phyloP scores from a whole-genome alignment of 2,329 filamentous ascomycete species.

The Talaromyces albobiverticillius region DNA sequence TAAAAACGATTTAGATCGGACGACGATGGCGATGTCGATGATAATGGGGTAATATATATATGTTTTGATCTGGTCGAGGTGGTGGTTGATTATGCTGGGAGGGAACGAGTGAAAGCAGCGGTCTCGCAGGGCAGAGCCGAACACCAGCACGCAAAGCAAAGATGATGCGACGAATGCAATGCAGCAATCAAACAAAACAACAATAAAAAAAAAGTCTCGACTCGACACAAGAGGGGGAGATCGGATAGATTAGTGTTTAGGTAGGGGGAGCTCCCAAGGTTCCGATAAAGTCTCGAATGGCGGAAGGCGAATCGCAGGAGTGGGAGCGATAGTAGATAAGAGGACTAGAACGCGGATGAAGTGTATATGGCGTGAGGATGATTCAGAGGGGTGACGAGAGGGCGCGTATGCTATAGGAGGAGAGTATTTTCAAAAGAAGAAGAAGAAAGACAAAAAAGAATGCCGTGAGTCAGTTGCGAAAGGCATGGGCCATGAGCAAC shows the following conservation, averaged over 20 bases:
- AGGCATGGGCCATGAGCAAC: not conserved
- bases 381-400: conserved; percentile 3
- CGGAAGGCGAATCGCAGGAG: conserved; percentile 5
- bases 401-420: not conserved
- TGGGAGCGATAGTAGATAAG: conserved; percentile 7
- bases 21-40: not conserved
- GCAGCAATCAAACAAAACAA: not conserved
- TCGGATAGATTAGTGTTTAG: not conserved
- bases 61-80: not conserved
- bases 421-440: not conserved
- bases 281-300: conserved; percentile 12
- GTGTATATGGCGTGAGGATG: conserved; percentile 2
- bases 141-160: not conserved
- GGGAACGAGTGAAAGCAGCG: not conserved
- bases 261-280: conserved; percentile 11
- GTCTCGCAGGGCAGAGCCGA: not conserved
- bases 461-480: not conserved
- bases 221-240: not conserved
- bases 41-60: not conserved
- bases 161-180: conserved; percentile 4
- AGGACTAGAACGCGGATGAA: conserved; percentile 8
- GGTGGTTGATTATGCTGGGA: not conserved
- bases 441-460: not conserved
- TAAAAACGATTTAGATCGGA: not conserved
- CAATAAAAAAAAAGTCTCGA: not conserved